Evolutionary conservation across 1,284 basidiomycete species (phyloP).

Genomic region (Rhizopogon parksii): DNA sequence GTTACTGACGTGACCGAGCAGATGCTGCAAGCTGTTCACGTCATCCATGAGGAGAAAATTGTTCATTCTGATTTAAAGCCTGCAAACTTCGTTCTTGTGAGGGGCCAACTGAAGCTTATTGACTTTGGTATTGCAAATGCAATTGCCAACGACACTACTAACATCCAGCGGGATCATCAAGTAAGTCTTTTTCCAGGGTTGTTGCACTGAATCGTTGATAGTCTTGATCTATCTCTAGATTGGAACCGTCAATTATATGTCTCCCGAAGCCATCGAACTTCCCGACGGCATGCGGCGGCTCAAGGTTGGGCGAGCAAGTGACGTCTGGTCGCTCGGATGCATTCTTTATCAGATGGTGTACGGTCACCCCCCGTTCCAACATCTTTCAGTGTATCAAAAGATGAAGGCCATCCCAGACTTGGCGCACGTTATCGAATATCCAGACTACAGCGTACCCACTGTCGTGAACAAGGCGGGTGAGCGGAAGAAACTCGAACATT

Average conservation of each 20-base stretch:
- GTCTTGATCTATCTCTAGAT: constrained; percentile 43
- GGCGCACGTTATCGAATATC: constrained; percentile 68
- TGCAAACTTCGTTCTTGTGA: constrained; percentile 92
- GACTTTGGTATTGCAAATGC: constrained; percentile 97
- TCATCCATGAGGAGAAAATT: constrained; percentile 94
- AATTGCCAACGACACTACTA: constrained; percentile 94
- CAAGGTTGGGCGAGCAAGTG: constrained; percentile 81
- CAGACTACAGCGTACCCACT: constrained; percentile 41
- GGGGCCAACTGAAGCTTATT: constrained; percentile 89
- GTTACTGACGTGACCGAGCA: constrained; percentile 26
- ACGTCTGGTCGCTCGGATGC: constrained; percentile 97
- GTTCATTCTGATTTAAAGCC: constrained; percentile 96
- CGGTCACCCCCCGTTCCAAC: constrained; percentile 87
- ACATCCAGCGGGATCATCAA: constrained; percentile 92
- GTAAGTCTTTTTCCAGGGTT: constrained; percentile 32
- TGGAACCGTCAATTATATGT: constrained; percentile 95
- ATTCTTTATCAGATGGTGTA: constrained; percentile 99
- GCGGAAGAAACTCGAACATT: constrained; percentile 50
- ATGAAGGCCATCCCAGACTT: constrained; percentile 83
- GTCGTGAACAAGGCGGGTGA: constrained; percentile 36
- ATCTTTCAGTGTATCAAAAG: constrained; percentile 77
- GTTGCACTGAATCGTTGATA: constrained; percentile 3
- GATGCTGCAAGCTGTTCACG: constrained; percentile 95
- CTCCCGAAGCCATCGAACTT: constrained; percentile 84
- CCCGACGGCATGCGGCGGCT: constrained; percentile 71